Percentiles rank a stretch among this genome's conserved stretches.
phyloP scores from a whole-genome alignment of 306 rosid species.

The Fragaria ananassa region DNA sequence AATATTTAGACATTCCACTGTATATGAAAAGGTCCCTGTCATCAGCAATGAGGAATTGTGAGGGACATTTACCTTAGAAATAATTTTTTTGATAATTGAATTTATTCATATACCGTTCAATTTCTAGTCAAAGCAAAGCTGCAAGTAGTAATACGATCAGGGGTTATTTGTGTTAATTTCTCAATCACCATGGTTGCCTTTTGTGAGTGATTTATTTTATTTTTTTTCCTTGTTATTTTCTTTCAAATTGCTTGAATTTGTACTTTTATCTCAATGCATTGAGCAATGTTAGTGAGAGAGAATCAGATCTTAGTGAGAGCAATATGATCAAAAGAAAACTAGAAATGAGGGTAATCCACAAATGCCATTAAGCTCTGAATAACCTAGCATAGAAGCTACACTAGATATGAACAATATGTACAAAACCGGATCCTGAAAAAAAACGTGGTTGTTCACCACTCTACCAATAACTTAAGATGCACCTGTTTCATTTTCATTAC shows the following conservation, averaged over 20 bases:
- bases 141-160: background rate
- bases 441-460: background rate
- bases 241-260: background rate
- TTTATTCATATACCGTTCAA: background rate
- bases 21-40: slow-evolving; percentile 69
- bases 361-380: background rate
- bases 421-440: slow-evolving; percentile 27
- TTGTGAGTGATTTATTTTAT: background rate
- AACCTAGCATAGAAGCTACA: slow-evolving; percentile 18
- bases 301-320: background rate
- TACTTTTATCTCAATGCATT: background rate
- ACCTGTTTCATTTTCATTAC: background rate
- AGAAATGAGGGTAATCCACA: background rate
- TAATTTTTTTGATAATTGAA: background rate
- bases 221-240: background rate
- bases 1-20: slow-evolving; percentile 43
- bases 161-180: background rate
- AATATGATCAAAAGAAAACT: background rate
- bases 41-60: slow-evolving; percentile 69
- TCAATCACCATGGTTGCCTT: background rate
- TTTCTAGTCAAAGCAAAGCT: background rate
- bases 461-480: background rate
- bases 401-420: slow-evolving; percentile 38
- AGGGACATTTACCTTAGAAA: slow-evolving; percentile 19
- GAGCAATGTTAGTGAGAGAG: background rate